Evolutionary conservation across 192 early-diverging fungal species (phyloP), one percentile per base, ranked within the genome.

Genomic region (Coemansia asiatica): DNA sequence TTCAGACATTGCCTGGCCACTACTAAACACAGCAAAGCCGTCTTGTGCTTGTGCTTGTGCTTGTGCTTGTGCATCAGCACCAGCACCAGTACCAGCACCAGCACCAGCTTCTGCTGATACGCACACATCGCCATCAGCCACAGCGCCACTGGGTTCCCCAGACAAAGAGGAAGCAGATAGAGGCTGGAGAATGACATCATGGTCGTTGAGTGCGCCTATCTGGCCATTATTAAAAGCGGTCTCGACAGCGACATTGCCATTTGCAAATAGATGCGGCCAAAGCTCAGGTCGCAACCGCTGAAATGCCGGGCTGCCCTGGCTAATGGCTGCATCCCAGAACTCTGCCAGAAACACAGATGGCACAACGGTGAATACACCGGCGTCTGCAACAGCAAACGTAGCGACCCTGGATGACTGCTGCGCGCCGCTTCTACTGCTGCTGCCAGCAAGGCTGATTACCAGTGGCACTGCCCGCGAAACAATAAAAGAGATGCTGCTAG

Each of bases 241-340:
- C 25, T 13, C 35, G n/a, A n/a, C 18, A 29, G 1, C 35, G n/a
- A n/a, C 18, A 29, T 47, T 26, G 44, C 26, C 35, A 23, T 29
- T 29, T 50, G 46, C 67, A 60, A 75, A 60, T 29, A 55, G 58
- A 46, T 80, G 77, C 22, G 72, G 68, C 77, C 77, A 80, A 27
- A 80, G 65, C 56, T 80, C 72, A 1, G 72, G 77, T n/a, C 77
- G 67, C 57, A 80, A 64, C 13, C 77, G 71, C 68, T 71, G 77
- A 35, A 74, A 6, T n/a, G 72, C 77, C 61, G 77, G 71, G 36
- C 51, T 38, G 29, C 62, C 40, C 13, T 44, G 57, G 19, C 15
- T 36, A 53, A 62, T 38, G 22, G 56, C 65, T 19, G 61, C 56
- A 15, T 63, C 66, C 77, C 77, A 80, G 47, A 63, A 80, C 25